Conservation (phyloP, 1,284 basidiomycete species). For the Phellopilus nigrolimitatus region DNA sequence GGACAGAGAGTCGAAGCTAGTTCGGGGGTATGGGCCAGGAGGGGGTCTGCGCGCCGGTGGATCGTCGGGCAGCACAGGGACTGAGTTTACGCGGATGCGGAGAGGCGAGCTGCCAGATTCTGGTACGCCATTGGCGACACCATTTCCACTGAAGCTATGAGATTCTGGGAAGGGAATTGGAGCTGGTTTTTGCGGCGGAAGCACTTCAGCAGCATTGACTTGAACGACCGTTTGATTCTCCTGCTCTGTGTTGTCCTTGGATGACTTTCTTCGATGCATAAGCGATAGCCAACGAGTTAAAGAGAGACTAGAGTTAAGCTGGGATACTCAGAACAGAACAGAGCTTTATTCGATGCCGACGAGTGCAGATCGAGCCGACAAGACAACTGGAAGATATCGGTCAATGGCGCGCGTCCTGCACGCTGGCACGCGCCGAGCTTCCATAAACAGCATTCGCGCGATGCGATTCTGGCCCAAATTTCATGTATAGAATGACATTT, state of each 20-base stretch:
- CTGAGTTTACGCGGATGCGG: slow-evolving; percentile 35
- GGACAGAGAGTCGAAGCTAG: slow-evolving; percentile 31
- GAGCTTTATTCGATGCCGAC: neutral
- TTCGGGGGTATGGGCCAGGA: slow-evolving; percentile 37
- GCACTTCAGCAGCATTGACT: neutral
- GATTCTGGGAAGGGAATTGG: slow-evolving; percentile 7
- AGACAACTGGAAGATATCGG: neutral
- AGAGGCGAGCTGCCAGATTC: slow-evolving; percentile 24
- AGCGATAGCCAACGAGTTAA: slow-evolving; percentile 2
- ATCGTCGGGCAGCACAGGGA: slow-evolving; percentile 29
- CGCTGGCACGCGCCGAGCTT: no score
- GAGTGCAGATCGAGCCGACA: neutral
- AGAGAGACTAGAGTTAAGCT: slow-evolving; percentile 16
- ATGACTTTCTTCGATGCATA: slow-evolving; percentile 20
- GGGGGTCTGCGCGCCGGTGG: slow-evolving; percentile 31
- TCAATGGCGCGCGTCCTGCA: no score
- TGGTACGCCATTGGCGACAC: slow-evolving; percentile 12
- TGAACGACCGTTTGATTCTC: slow-evolving; percentile 13
- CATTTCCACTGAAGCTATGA: neutral
- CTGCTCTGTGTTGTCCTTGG: slow-evolving; percentile 17
- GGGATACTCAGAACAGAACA: neutral
- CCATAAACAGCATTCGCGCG: no score
- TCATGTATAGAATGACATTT: no score
- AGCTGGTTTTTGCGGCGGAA: slow-evolving; percentile 2
- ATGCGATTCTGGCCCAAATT: no score